phyloP scores from a whole-genome alignment of 441 rosid species.

The Sinapis alba region DNA sequence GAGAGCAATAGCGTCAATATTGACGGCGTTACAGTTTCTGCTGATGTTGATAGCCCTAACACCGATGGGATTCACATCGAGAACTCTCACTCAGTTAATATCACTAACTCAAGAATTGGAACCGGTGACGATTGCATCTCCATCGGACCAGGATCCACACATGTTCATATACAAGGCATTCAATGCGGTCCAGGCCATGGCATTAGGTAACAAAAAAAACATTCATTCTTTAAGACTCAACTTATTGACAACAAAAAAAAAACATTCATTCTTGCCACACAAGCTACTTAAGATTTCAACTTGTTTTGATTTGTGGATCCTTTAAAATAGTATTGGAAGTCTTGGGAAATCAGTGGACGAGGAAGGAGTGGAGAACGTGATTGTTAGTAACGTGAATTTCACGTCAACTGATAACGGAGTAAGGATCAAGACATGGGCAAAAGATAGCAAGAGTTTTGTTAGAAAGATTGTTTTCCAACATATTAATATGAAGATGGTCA shows the following conservation, averaged over 20 bases:
- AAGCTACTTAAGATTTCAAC: not conserved
- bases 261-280: no score
- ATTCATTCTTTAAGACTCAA: no score
- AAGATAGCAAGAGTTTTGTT: conserved; percentile 50
- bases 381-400: conserved; percentile 50
- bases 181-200: conserved; percentile 74
- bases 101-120: conserved; percentile 52
- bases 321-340: conserved; percentile 57
- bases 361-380: conserved; percentile 58
- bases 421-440: conserved; percentile 67
- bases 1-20: conserved; percentile 50
- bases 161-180: conserved; percentile 44
- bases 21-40: conserved; percentile 46
- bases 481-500: conserved; percentile 50
- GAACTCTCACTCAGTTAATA: conserved; percentile 48
- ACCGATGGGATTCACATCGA: conserved; percentile 78
- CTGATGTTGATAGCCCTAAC: conserved; percentile 64
- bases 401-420: conserved; percentile 55
- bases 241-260: no score
- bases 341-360: conserved; percentile 48
- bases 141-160: conserved; percentile 50
- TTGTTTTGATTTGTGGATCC: not conserved
- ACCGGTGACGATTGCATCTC: conserved; percentile 63
- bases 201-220: conserved; percentile 54
- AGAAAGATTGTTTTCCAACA: conserved; percentile 55